Evolutionary conservation across 1,139 yeast genomes (phyloP), one percentile per base, ranked within the genome.

Genomic region (Blastobotrys illinoisensis): DNA sequence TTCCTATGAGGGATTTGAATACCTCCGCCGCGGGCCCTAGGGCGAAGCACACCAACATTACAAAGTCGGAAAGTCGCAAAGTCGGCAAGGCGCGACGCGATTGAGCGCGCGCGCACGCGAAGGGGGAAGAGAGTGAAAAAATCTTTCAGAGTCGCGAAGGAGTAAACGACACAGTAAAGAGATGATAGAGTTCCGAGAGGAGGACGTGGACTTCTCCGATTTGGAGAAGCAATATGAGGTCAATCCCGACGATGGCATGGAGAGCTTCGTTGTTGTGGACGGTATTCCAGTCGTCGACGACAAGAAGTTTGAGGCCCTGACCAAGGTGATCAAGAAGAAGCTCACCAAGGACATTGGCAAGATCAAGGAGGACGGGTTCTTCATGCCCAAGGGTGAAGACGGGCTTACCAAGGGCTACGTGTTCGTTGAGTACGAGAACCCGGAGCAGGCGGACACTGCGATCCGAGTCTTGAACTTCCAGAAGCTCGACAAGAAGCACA

Each of bases 221-320:
- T 79, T 91, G 67, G 97, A 91, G 71, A 84, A 80, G 59, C 78
- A 88, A 72, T 90, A 79, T 71, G 74, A 82, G 43, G 84, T 88
- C 54, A 78, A 80, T 56, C 76, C 76, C 47, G 83, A 82, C 59
- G 74, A 79, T 60, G 83, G 85, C 45, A 78, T 88, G 56, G 97
- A 89, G 67, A 82, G 81, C 66, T 91, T 83, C 68, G 83, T 93
- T 56, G 88, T 93, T 26, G 86, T 90, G 52, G 98, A 90, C 70
- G 99, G 99, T 49, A 93, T 96, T 5, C 99, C 99, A 61, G 78
- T 89, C 60, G 96, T 96, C 21, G 97, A 97, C 54, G 96, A 86
- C 68, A 72, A 89, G 54, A 95, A 95, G 74, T 88, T 85, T 47
- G 88, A 90, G 49, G 84, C 88, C 54, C 81, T 95, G 68, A 80